Conservation (phyloP, 2,329 filamentous ascomycete genomes). For the Karstenula rhodostoma region DNA sequence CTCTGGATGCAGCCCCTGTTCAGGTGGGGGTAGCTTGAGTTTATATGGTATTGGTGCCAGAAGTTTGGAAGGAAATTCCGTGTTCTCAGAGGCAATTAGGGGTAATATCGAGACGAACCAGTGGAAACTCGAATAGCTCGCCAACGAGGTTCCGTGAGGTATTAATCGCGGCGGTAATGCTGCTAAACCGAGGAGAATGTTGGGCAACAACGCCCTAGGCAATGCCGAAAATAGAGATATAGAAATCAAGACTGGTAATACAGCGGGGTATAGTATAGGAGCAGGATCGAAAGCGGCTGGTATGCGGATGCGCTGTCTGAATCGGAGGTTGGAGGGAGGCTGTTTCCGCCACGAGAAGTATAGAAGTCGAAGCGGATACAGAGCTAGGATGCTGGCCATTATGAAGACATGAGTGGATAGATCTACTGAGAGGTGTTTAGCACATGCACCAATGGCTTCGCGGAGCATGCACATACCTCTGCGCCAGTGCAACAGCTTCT, state of each 20-base stretch:
- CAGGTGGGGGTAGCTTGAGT: slow-evolving; percentile 40
- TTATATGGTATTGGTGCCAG: slow-evolving; percentile 47
- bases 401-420: slow-evolving; percentile 50
- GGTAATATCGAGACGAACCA: slow-evolving; percentile 81
- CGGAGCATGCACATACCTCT: slow-evolving; percentile 41
- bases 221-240: slow-evolving; percentile 73
- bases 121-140: slow-evolving; percentile 72
- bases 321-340: slow-evolving; percentile 35
- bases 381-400: slow-evolving; percentile 37
- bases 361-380: slow-evolving; percentile 52
- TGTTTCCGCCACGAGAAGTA: slow-evolving; percentile 38
- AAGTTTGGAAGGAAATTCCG: slow-evolving; percentile 45
- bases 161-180: slow-evolving; percentile 78
- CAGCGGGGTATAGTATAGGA: slow-evolving; percentile 83
- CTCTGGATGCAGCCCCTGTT: slow-evolving; percentile 61
- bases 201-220: slow-evolving; percentile 72
- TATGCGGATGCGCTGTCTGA: slow-evolving; percentile 63
- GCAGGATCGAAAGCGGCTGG: slow-evolving; percentile 89
- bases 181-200: slow-evolving; percentile 81
- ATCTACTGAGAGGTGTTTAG: slow-evolving; percentile 44
- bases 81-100: slow-evolving; percentile 62
- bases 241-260: slow-evolving; percentile 78
- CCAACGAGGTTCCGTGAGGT: slow-evolving; percentile 66
- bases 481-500: slow-evolving; percentile 49
- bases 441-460: not conserved